These are phyloP conservation scores for Pyricularia pennisetigena DNA, from an alignment of 2,329 filamentous ascomycete species.

Conservation along the genomic window DNA sequence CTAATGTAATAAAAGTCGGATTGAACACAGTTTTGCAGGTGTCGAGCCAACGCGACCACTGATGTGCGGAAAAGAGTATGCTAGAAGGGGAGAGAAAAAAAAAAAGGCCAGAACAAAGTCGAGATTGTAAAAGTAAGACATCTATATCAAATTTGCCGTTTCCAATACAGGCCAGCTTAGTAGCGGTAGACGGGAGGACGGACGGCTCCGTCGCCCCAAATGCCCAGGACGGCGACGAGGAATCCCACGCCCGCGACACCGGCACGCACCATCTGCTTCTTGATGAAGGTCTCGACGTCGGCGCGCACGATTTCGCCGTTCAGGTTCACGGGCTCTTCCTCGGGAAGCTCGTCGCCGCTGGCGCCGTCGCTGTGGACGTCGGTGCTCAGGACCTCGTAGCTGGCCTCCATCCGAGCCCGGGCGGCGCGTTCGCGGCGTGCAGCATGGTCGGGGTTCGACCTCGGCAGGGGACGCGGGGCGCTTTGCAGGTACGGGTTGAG, in stretches of 20 bases:
- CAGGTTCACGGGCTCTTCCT: slow-evolving; percentile 32
- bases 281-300: slow-evolving; percentile 44
- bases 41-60: not conserved
- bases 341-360: slow-evolving; percentile 28
- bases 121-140: not conserved
- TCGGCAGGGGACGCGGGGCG: slow-evolving; percentile 5
- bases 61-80: not conserved
- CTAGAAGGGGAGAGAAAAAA: not conserved
- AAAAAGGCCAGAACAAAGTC: not conserved
- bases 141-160: not conserved
- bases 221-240: slow-evolving; percentile 50
- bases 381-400: slow-evolving; percentile 55
- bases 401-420: slow-evolving; percentile 51
- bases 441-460: slow-evolving; percentile 5
- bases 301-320: slow-evolving; percentile 54
- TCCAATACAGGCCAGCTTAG: not conserved
- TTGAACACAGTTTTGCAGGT: not conserved
- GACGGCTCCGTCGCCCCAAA: slow-evolving; percentile 52
- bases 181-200: slow-evolving; percentile 3
- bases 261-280: slow-evolving; percentile 43
- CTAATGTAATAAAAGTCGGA: not conserved
- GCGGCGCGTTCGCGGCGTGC: slow-evolving; percentile 15
- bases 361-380: slow-evolving; percentile 32
- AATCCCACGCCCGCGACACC: slow-evolving; percentile 46
- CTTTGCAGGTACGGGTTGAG: slow-evolving; percentile 32